Base-by-base conservation (phyloP, 2,329 filamentous ascomycete genomes). In the Biscogniauxia sp. region DNA sequence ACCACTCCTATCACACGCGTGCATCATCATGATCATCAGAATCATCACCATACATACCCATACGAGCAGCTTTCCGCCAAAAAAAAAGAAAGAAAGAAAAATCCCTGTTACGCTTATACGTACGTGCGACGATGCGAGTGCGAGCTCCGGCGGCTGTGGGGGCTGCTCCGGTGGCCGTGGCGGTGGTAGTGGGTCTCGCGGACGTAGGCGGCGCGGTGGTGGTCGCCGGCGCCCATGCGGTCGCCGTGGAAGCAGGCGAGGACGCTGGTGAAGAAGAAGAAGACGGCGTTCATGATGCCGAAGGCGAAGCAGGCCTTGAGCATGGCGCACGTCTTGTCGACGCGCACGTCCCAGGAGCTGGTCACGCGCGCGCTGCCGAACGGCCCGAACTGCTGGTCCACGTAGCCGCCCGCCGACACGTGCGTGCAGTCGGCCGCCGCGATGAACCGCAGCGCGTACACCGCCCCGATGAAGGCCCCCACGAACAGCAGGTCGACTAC, bases 231-330 rank as follows among this genome's bases (percentile, higher is more conserved):
- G 74, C 66, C 56, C n/a, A 70, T 50, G 63, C 70, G 73, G 62
- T 80, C 80, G 73, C 78, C 88, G 75, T 79, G 84, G 66, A 81
- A 73, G 66, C 80, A 84, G 25, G 93, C 92, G 51, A 95, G 80
- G 26, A 94, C 77, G 56, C 86, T 84, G 3, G 92, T 95, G 72
- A 89, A 80, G 74, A 89, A 88, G 78, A 96, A 97, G 73, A 93
- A 88, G 65, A 95, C 79, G 66, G 81, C 80, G 75, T 95, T 91
- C 83, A 97, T 96, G 75, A 98, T 97, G 54, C 86, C 92, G 68
- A 97, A 88, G 2, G 92, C 94, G 77, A 92, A 98, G 67, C 82
- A 84, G 0, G 93, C 90, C 84, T 97, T 98, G 72, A 97, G 85
- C 92, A 97, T 95, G 55, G 89, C 85, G 78, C 94, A 98, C 5